Conservation (phyloP, 306 rosid species). For the Hylodesmum podocarpum region DNA sequence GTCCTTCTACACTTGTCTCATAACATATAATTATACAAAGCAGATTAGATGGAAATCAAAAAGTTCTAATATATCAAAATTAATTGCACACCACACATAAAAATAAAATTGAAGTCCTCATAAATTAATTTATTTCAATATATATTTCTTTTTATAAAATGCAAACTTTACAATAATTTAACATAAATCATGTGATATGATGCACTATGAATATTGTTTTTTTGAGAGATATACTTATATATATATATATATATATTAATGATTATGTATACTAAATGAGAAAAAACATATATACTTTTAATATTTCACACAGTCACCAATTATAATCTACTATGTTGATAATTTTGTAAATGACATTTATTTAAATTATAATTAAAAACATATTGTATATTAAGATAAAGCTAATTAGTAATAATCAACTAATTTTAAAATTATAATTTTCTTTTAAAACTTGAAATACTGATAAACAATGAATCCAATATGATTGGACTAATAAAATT, state of each 20-base stretch:
- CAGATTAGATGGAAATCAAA: background rate
- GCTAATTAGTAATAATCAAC: no score
- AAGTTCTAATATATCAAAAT: background rate
- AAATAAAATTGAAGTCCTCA: background rate
- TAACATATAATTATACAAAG: background rate
- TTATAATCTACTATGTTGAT: no score
- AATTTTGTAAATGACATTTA: background rate
- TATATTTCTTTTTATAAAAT: background rate
- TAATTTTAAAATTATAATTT: no score
- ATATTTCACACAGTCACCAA: no score
- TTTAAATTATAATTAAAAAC: background rate
- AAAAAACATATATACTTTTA: no score
- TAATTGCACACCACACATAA: background rate
- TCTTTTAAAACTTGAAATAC: no score
- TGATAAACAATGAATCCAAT: no score
- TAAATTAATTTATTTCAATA: background rate
- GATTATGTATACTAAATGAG: background rate
- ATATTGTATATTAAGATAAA: no score
- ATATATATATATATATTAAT: background rate
- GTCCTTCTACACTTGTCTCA: conserved; percentile 38
- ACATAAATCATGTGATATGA: background rate
- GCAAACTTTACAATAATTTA: background rate
- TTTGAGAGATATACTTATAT: no score
- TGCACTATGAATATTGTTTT: no score
- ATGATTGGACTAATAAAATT: background rate